phyloP scores from a whole-genome alignment of 257 asterid species.

The Nicotiana knightiana region DNA sequence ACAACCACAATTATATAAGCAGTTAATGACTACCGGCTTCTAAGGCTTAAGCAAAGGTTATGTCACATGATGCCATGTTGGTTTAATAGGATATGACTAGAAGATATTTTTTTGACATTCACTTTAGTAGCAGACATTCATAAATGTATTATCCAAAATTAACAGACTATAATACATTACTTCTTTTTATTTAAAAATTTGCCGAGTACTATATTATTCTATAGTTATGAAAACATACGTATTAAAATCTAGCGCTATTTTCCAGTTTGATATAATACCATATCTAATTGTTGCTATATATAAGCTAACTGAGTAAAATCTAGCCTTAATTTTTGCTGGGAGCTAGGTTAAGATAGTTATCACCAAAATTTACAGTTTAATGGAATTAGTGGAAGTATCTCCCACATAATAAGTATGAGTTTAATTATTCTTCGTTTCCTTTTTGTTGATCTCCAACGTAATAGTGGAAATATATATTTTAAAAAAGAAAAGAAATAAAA shows the following conservation, averaged over 20 bases:
- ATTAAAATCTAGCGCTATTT: not conserved
- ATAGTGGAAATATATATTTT: not conserved
- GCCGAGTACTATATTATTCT: not conserved
- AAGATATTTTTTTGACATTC: not conserved
- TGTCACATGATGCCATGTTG: not conserved
- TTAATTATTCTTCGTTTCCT: not conserved
- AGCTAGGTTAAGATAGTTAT: not conserved
- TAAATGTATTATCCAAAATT: not conserved
- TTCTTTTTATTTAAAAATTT: not conserved
- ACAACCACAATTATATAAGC: not conserved
- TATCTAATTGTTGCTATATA: too few relatives aligned
- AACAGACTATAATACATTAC: not conserved
- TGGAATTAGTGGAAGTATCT: not conserved
- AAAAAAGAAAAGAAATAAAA: not conserved
- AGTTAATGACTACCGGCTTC: not conserved
- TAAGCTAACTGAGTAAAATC: not conserved
- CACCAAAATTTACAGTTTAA: not conserved
- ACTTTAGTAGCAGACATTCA: not conserved
- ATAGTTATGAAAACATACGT: not conserved
- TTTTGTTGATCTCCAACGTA: not conserved
- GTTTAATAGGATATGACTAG: not conserved
- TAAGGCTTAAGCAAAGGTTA: conserved; percentile 7
- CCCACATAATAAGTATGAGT: not conserved
- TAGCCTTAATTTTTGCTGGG: not conserved
- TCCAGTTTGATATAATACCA: not conserved